Base-by-base conservation (phyloP, 768 basidiomycete genomes). In the Russula earlei region DNA sequence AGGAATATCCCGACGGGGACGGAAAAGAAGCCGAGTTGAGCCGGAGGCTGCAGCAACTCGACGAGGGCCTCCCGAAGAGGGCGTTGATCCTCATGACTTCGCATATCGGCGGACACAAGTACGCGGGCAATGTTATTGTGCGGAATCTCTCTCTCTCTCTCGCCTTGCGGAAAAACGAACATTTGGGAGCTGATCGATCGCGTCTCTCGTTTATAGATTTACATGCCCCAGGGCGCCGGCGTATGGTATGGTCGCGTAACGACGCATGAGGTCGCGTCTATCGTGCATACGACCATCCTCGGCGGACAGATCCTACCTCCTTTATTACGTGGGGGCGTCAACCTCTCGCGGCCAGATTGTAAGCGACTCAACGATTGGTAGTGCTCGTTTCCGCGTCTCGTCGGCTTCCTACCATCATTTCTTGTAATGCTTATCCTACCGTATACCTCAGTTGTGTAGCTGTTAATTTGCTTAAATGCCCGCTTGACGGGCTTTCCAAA, bases 231-330 rank as follows among this genome's bases (percentile, higher is more conserved):
- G 54, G 93, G 93, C 20, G 79, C 87, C 22, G 82, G 84, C 37
- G 78, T 97, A 27, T 97, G 92, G 85, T 97, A 97, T 64, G 95
- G 95, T 20, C 84, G 95, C 24, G 92, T 96, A 6, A 86, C 87
- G 24, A 84, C 94, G 8, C 86, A 91, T 66, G 88, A 95, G 65
- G 87, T 93, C 47, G 83, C 86, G 56, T 80, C 84, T 5, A 84
- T 94, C 53, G 91, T 93, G 45, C 78, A 83, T 62, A 85, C 91
- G 63, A 99, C 95, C 17, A 83, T 99, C 59, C 76, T 93, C 54
- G 75, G 79, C 19, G 95, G 95, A 2, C 78, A 84, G 65, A 78
- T 99, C 49, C 76, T 98, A 15, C 87, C 92, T 0, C 80, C 86
- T 14, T 77, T 98, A 17, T 75, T 98, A 43, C 82, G 95, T 12